These are phyloP conservation scores for Noccaea bulbosa DNA, from an alignment of 345 rosid species.

Conservation along the genomic window DNA sequence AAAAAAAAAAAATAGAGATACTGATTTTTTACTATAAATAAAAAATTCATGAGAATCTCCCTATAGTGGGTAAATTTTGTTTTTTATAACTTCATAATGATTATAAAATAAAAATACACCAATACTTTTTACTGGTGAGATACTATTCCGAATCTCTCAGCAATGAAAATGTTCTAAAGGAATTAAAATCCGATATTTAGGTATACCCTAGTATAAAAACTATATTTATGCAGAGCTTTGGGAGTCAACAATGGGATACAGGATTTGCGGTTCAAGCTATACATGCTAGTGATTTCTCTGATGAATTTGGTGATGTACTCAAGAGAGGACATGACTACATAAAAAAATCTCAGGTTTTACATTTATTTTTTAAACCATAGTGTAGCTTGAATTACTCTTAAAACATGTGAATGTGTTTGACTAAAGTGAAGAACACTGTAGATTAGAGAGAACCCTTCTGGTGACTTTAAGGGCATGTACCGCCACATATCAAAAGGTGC, in stretches of 20 bases:
- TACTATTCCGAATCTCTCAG: too few relatives aligned
- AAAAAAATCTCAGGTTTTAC: slow-evolving; percentile 63
- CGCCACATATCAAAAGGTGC: slow-evolving; percentile 68
- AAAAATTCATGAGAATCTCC: too few relatives aligned
- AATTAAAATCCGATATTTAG: too few relatives aligned
- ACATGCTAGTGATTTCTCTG: slow-evolving; percentile 48
- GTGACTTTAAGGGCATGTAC: slow-evolving; percentile 62
- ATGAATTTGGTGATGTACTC: slow-evolving; percentile 54
- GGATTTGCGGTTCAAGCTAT: slow-evolving; percentile 65
- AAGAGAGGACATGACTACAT: slow-evolving; percentile 59
- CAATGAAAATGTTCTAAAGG: too few relatives aligned
- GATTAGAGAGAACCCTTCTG: slow-evolving; percentile 65
- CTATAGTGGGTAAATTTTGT: too few relatives aligned
- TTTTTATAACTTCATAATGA: too few relatives aligned
- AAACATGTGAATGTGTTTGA: not conserved
- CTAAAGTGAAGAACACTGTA: slow-evolving; percentile 7
- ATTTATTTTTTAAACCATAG: not conserved
- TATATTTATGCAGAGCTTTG: slow-evolving; percentile 51
- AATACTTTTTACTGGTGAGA: too few relatives aligned
- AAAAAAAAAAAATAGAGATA: too few relatives aligned
- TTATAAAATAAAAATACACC: too few relatives aligned
- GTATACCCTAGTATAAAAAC: too few relatives aligned
- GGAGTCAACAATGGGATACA: slow-evolving; percentile 72
- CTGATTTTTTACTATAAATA: too few relatives aligned
- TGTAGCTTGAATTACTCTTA: not conserved